Evolutionary conservation across 768 basidiomycete genomes (phyloP), one percentile per base, ranked within the genome.

Genomic region (Pulveroboletus sp.): DNA sequence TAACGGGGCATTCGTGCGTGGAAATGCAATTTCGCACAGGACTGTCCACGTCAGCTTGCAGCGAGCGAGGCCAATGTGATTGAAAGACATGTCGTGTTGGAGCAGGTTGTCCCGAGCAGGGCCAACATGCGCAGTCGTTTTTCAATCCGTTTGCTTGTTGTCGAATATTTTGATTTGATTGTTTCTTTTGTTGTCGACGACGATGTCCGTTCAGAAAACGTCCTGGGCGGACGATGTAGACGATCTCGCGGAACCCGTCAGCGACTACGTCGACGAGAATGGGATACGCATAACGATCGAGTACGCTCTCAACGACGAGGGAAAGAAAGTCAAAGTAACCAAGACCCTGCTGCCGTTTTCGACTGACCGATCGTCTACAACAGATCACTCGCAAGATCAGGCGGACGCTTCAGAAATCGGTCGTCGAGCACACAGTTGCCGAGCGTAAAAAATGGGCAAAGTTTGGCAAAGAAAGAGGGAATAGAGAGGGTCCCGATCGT

Each of bases 371-470:
- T 53, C 41, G n/a, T 32, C 31, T 15, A 15, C 32, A 18, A 11
- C 55, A 94, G 92, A 83, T 93, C 50, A 96, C 89, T 15, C 82
- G 90, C 52, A 83, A 82, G 58, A 93, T 86, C 64, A 88, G 86
- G 69, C 82, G 93, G 27, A 85, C 83, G 1, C 77, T 96, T 12
- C 89, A 93, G 64, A 94, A 92, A 66, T 85, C 89, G 8, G 77
- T 92, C 33, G 96, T 98, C n/a, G 89, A 93, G 53, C 94, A 95
- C 65, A 77, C 80, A 21, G 93, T 97, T 10, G 96, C 96, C 0
- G 93, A 95, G 66, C 82, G 95, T 43, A 88, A 94, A 69, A 84
- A 83, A 57, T 96, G 93, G 93, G 63, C 82, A 18, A 98, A 95
- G 68, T 99, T 99, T 62, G 96, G 96, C 4, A 76, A 80, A 54